Base-by-base conservation (phyloP, 1,139 yeast genomes). In the Blastobotrys illinoisensis region DNA sequence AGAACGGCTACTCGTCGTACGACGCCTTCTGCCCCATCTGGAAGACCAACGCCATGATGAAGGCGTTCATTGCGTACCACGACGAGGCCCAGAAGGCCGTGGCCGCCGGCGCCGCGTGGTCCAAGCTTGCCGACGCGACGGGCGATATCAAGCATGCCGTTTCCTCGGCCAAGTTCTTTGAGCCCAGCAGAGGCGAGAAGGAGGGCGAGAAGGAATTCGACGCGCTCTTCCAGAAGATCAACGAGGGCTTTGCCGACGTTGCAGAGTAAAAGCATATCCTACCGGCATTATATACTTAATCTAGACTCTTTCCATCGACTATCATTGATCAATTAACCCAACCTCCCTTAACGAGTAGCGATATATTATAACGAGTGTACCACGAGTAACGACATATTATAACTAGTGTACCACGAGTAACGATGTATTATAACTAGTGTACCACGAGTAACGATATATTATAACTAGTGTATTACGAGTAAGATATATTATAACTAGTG, bases 11-110 rank as follows among this genome's bases (percentile, higher is more conserved):
- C 77, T 93, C 98, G 47, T 78, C 96, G 53, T 93, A 95, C 71
- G 99, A 93, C 76, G 96, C 96, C 51, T 93, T 90, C 86, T 93
- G 99, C 77, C 99, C 99, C 65, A 88, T 93, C 69, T 93, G 99
- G 99, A 93, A 93, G 80, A 93, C 99, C 56, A 86, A 82, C 67
- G 95, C 89, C 71, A 93, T 93, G 99, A 90, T 93, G 97, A 89
- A 88, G 74, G 86, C 93, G 20, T 93, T 93, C 67, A 83, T 90
- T 60, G 75, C 90, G 47, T 93, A 93, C 75, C 84, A 88, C 69
- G 97, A 93, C 64, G 98, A 93, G 77, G 98, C 99, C 40, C 98
- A 91, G 77, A 91, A 89, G 78, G 96, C 98, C 14, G 86, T 91
- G 62, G 80, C 97, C 50, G 85, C 87, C 67, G 98, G 99, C 68